Evolutionary conservation across 345 rosid genomes (phyloP), one percentile per base, ranked within the genome.

Genomic region (Trapa incisa): DNA sequence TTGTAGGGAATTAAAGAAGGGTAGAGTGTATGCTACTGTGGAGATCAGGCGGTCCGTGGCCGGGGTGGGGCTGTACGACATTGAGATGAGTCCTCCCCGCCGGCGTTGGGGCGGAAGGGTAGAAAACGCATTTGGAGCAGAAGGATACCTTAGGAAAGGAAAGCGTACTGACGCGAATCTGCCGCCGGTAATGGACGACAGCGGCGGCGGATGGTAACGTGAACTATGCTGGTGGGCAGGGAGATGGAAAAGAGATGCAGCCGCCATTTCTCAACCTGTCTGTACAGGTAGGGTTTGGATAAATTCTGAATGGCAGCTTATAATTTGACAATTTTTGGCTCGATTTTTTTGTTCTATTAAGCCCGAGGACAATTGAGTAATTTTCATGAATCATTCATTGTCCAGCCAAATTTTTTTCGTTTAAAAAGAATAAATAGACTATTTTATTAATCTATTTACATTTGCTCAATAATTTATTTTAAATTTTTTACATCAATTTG

Each of bases 1-100:
- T 73, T 86, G 98, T 69, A 90, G 81, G 29, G 94, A 82, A 68
- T 88, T 88, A 82, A 93, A 82, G 84, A 93, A 90, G 0, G 97
- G 98, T 35, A 93, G 89, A 15, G 89, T 76, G 85, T 92, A 92
- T 9, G 98, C 71, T 0, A 78, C 87, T 71, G 85, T 85, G 36
- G 97, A 81, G 68, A 89, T 80, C 50, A 89, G 69, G 58, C 98
- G 89, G 39, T 92, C 97, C 0, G 81, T 76, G 11, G 94, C 98
- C 1, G 96, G 91, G 2, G 91, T 86, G n/a, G 92, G 80, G 33
- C 70, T 87, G 80, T 76, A 78, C 43, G 91, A 86, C 57, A 83
- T 82, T 47, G 82, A 80, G 3, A 78, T 63, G 42, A 61, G 45
- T 37, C 16, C 41, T 77, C 36, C 62, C 61, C 39, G 36, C 60